A percentile compares a stretch with the other conserved stretches of the same genome.
Evolutionary conservation across 768 basidiomycete genomes (phyloP).

Genomic region (Psilocybe tampanensis): DNA sequence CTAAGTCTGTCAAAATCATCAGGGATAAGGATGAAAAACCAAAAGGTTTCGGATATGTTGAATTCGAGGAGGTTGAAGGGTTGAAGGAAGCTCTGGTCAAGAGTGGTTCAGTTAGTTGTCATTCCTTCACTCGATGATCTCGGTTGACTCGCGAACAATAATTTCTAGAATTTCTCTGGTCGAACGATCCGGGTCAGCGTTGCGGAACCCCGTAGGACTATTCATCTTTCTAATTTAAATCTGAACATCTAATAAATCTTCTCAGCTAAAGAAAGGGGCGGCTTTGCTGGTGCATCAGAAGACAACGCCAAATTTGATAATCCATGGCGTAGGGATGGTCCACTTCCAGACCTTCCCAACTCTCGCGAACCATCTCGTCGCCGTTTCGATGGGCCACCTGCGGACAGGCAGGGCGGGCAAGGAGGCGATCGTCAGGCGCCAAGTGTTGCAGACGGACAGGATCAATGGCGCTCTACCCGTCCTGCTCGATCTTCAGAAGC

Average conservation of each 20-base stretch:
- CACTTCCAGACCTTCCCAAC: slow-evolving; percentile 70
- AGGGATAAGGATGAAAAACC: slow-evolving; percentile 92
- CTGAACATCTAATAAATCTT: slow-evolving; percentile 11
- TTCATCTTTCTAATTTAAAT: not conserved
- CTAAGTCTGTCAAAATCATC: slow-evolving; percentile 90
- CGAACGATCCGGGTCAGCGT: slow-evolving; percentile 89
- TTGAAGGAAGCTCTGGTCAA: slow-evolving; percentile 82
- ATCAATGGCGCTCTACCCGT: slow-evolving; percentile 74
- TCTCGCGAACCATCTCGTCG: slow-evolving; percentile 67
- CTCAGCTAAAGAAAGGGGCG: slow-evolving; percentile 75
- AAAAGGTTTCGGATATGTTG: slow-evolving; percentile 98
- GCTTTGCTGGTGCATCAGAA: slow-evolving; percentile 55
- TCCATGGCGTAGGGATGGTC: slow-evolving; percentile 87
- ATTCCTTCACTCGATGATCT: not conserved
- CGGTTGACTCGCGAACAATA: slow-evolving; percentile 6
- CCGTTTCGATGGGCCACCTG: slow-evolving; percentile 60
- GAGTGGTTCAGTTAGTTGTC: slow-evolving; percentile 62
- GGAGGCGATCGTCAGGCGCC: slow-evolving; percentile 39
- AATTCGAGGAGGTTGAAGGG: slow-evolving; percentile 86
- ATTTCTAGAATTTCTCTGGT: slow-evolving; percentile 64
- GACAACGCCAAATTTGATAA: slow-evolving; percentile 84
- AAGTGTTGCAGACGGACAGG: slow-evolving; percentile 59
- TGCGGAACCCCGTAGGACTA: slow-evolving; percentile 88
- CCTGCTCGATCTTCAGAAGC: slow-evolving; percentile 46
- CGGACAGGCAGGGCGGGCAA: slow-evolving; percentile 26